Conservation (phyloP, 2,329 filamentous ascomycete genomes). For the Orbilia oligospora region DNA sequence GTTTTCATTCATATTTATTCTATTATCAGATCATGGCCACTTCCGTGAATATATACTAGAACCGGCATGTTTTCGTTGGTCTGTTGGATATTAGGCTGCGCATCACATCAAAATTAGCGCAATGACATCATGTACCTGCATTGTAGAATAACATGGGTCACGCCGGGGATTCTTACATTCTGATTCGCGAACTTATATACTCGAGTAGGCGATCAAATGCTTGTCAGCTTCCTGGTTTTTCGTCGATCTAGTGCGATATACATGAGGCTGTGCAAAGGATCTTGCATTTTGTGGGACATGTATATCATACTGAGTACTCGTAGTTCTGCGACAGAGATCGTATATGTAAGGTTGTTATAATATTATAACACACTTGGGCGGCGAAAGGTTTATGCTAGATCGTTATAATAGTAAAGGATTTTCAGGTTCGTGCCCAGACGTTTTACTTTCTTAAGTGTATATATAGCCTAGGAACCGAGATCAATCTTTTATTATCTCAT, state of each 20-base stretch:
- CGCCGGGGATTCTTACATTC: background rate
- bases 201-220: background rate
- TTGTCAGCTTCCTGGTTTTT: slow-evolving; percentile 6
- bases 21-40: background rate
- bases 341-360: too few species aligned
- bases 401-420: too few species aligned
- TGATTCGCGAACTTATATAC: background rate
- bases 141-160: background rate
- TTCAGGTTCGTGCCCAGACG: too few species aligned
- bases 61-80: background rate
- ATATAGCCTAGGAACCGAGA: background rate
- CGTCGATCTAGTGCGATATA: background rate
- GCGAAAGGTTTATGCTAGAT: too few species aligned
- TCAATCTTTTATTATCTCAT: too few species aligned
- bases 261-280: background rate
- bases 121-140: slow-evolving; percentile 25
- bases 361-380: too few species aligned
- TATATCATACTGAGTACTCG: background rate
- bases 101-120: background rate
- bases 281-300: background rate
- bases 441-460: background rate
- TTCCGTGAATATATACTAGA: background rate
- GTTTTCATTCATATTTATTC: too few species aligned
- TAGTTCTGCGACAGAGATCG: too few species aligned
- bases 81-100: background rate